Evolutionary conservation across 129 eudicot species (phyloP).

Genomic region (Pittosporum tobira): DNA sequence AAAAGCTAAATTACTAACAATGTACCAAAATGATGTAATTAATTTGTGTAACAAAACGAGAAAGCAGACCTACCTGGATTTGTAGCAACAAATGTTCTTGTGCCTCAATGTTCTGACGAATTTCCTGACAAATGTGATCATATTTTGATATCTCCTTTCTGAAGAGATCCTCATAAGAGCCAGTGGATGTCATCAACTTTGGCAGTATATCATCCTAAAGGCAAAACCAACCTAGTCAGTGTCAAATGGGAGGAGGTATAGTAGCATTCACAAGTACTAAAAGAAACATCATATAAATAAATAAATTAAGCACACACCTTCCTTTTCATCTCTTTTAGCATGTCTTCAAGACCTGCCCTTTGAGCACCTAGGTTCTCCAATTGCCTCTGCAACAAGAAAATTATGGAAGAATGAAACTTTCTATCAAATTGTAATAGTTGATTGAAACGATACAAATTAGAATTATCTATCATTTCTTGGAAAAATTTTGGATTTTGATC

Average conservation of each 20-base stretch:
- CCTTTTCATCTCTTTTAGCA: conserved; percentile 97
- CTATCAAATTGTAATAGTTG: background rate
- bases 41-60: background rate
- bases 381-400: conserved; percentile 64
- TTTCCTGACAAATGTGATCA: conserved; percentile 77
- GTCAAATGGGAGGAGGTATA: background rate
- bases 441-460: background rate
- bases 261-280: background rate
- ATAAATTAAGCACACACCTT: conserved; percentile 46
- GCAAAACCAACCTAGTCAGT: conserved; percentile 5
- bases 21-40: too few relatives aligned
- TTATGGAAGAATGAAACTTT: background rate
- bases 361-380: conserved; percentile 89
- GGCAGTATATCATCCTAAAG: conserved; percentile 92
- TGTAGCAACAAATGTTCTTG: conserved; percentile 77
- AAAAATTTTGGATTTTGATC: too few relatives aligned
- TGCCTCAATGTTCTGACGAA: conserved; percentile 68
- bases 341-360: conserved; percentile 96
- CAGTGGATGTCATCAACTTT: conserved; percentile 86
- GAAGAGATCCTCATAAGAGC: conserved; percentile 90
- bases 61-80: conserved; percentile 49
- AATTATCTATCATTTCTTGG: too few relatives aligned
- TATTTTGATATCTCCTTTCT: conserved; percentile 87
- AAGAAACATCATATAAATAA: background rate
- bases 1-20: too few relatives aligned